Conservation (phyloP, 768 basidiomycete species). For the Pleurotus salmoneostramineus region DNA sequence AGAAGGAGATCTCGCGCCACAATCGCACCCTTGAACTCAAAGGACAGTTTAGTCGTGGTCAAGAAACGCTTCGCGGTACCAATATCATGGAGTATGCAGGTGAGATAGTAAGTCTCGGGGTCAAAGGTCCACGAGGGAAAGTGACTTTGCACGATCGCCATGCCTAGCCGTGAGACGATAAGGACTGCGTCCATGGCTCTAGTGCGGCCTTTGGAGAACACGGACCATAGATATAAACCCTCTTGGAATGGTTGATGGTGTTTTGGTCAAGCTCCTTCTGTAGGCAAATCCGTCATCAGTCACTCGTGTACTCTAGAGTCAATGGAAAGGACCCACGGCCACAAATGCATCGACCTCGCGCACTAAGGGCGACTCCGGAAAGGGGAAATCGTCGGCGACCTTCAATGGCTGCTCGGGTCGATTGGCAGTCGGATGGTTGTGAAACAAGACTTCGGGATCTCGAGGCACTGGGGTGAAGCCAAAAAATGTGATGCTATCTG, state of each 20-base stretch:
- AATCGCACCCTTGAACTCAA: constrained; percentile 54
- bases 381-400: constrained; percentile 35
- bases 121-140: constrained; percentile 42
- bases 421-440: constrained; percentile 37
- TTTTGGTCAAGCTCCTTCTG: constrained; percentile 39
- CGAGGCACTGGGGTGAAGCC: constrained; percentile 47
- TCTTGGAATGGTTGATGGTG: constrained; percentile 46
- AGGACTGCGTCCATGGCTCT: not conserved
- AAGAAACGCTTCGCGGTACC: constrained; percentile 45
- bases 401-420: constrained; percentile 35
- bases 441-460: constrained; percentile 45
- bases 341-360: constrained; percentile 35
- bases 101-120: constrained; percentile 45
- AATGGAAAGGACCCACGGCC: constrained; percentile 18
- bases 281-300: not conserved
- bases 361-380: constrained; percentile 38
- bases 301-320: not conserved
- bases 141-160: constrained; percentile 40
- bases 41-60: constrained; percentile 49
- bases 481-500: constrained; percentile 27
- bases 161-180: constrained; percentile 26
- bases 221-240: constrained; percentile 48
- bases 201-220: not conserved
- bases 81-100: constrained; percentile 50
- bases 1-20: constrained; percentile 46